A percentile compares a stretch with the other conserved stretches of the same genome.
Evolutionary conservation across 2,329 filamentous ascomycete species (phyloP).

Genomic region (Rhynchosporium graminicola): DNA sequence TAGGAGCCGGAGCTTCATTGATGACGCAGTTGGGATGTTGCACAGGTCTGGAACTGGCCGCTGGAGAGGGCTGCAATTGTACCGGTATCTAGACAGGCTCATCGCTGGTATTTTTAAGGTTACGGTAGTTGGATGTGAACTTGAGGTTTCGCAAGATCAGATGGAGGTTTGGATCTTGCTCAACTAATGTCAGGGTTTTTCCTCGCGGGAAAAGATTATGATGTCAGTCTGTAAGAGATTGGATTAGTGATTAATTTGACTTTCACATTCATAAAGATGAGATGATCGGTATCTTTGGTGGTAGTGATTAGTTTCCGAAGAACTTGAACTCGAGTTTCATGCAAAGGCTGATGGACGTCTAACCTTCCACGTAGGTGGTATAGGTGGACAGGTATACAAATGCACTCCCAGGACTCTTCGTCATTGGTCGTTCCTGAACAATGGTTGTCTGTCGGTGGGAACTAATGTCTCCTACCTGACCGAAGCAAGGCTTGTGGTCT

Average conservation of each 20-base stretch:
- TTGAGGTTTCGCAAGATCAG: background rate
- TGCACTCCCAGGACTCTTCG: background rate
- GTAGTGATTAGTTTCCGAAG: constrained; percentile 1
- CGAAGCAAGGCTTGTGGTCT: too few relatives aligned
- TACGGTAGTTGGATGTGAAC: background rate
- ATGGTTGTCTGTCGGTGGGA: too few relatives aligned
- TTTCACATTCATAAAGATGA: constrained; percentile 5
- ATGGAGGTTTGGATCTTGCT: background rate
- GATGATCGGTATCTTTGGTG: background rate
- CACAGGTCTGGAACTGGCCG: constrained; percentile 6
- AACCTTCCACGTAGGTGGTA: too few relatives aligned
- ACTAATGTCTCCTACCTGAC: too few relatives aligned
- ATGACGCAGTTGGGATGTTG: constrained; percentile 15
- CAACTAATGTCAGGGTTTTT: background rate
- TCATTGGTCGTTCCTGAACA: too few relatives aligned
- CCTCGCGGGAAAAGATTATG: background rate
- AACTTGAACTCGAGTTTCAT: background rate
- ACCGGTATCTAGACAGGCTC: background rate
- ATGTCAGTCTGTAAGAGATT: constrained; percentile 10
- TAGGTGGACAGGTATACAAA: background rate
- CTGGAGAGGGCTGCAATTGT: background rate
- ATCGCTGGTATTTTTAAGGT: constrained; percentile 1
- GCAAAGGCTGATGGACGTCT: too few relatives aligned
- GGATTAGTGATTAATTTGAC: background rate
- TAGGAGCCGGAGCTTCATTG: constrained; percentile 2